Evolutionary conservation across 140 eudicot genomes (phyloP), one percentile per base, ranked within the genome.

Genomic region (Oenanthe javanica): DNA sequence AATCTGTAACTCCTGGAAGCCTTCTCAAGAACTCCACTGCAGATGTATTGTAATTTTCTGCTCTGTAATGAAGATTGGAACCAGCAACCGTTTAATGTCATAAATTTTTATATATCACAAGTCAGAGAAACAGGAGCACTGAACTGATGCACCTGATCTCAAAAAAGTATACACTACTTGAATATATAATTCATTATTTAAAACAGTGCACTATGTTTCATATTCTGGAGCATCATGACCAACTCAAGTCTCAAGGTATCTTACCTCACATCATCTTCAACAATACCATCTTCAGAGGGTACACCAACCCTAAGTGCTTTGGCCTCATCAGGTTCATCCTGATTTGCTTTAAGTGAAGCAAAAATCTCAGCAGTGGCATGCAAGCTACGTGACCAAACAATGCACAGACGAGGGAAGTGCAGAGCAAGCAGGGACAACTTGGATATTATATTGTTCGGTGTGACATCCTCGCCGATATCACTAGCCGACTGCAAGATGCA

Each of bases 341-440:
- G 98, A 79, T 94, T 94, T 77, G 87, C 87, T 85, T 94, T 94
- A 9, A 94, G 92, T 47, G 93, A 87, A 76, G 96, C 89, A 78
- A 90, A 94, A 46, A 94, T 94, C 76, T 94, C 97, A 16, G 97
- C 97, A 67, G 98, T 94, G 47, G 98, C 98, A 87, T 90, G 97
- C 87, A 94, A 88, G 82, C 98, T 92, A 66, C 98, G 98, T 19
- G 98, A 94, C 98, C 98, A 94, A 25, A 92, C 93, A 43, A 92
- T 88, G 42, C 98, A 96, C 80, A 94, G 83, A 36, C 98, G 91
- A 49, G 98, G 98, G 80, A 92, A 94, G 88, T 92, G 98, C 79
- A 94, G 89, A 75, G 81, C 94, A 2, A 94, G 93, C 86, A 94
- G 77, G 11, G 98, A 89, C 25, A 94, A 83, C 83, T 94, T 94